phyloP scores from a whole-genome alignment of 2,329 filamentous ascomycete species.

The Amauroascus verrucosus region DNA sequence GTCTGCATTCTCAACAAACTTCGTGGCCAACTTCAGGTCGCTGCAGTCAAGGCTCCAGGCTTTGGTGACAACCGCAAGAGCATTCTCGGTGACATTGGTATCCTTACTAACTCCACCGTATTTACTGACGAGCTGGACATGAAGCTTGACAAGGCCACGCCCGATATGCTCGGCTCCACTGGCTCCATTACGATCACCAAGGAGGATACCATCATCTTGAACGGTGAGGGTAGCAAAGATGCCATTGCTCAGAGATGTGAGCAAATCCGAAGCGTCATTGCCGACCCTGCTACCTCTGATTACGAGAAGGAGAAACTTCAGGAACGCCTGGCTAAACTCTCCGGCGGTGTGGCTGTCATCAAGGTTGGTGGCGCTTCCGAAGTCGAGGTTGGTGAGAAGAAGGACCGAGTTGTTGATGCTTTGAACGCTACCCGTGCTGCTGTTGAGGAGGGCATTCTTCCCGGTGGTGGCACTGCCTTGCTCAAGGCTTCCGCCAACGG shows the following conservation, averaged over 20 bases:
- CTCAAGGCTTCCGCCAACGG: slow-evolving; percentile 94
- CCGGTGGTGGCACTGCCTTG: slow-evolving; percentile 93
- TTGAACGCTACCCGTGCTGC: slow-evolving; percentile 96
- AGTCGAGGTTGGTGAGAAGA: slow-evolving; percentile 99
- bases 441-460: slow-evolving; percentile 97
- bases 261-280: slow-evolving; percentile 96
- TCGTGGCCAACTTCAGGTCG: slow-evolving; percentile 96
- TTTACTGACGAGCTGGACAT: slow-evolving; percentile 98
- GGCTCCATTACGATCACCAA: slow-evolving; percentile 99
- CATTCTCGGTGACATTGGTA: slow-evolving; percentile 90
- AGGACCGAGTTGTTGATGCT: slow-evolving; percentile 97
- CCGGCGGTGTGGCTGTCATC: slow-evolving; percentile 97
- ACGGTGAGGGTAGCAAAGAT: slow-evolving; percentile 94
- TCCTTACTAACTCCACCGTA: slow-evolving; percentile 93
- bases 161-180: slow-evolving; percentile 91
- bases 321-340: slow-evolving; percentile 98
- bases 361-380: slow-evolving; percentile 96
- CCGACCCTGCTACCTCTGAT: slow-evolving; percentile 85
- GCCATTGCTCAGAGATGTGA: slow-evolving; percentile 88
- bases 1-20: slow-evolving; percentile 99
- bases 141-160: slow-evolving; percentile 96
- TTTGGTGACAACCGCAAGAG: slow-evolving; percentile 99
- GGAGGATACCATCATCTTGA: slow-evolving; percentile 98
- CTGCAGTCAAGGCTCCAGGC: slow-evolving; percentile 95
- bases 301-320: slow-evolving; percentile 99